Conservation (phyloP, 345 rosid species). For the Populus euphratica region DNA sequence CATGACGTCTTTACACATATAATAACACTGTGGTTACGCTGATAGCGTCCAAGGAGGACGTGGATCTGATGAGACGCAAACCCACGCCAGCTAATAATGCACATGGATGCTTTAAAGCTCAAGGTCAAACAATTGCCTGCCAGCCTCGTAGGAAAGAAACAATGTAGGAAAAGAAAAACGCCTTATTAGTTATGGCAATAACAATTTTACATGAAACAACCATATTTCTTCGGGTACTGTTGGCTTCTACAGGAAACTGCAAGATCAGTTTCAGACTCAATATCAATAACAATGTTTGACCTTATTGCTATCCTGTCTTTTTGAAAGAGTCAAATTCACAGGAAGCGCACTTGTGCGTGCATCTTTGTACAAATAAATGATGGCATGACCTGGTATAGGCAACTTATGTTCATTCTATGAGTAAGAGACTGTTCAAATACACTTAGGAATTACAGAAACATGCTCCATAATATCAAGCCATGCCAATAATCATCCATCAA, state of each 20-base stretch:
- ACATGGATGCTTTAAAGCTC: neutral
- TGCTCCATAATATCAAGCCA: neutral
- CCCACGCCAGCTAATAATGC: neutral
- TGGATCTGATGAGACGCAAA: neutral
- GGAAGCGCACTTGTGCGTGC: slow-evolving; percentile 1
- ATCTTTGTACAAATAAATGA: slow-evolving; percentile 19
- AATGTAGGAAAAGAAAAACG: neutral
- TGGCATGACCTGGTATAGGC: neutral
- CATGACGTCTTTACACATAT: no score
- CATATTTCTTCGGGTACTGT: neutral
- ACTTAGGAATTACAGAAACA: neutral
- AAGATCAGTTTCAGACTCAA: slow-evolving; percentile 5
- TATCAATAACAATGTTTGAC: slow-evolving; percentile 5
- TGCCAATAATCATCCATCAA: slow-evolving; percentile 29
- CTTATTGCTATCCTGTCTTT: slow-evolving; percentile 17
- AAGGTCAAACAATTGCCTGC: neutral
- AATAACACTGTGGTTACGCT: no score
- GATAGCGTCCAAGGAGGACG: no score
- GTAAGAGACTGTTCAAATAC: neutral
- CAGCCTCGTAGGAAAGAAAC: neutral
- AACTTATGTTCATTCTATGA: neutral
- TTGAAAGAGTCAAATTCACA: neutral
- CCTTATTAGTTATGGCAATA: neutral
- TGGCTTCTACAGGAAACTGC: neutral
- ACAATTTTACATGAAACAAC: neutral